Base-by-base conservation (phyloP, 768 basidiomycete species). In the Agaricus blazei region DNA sequence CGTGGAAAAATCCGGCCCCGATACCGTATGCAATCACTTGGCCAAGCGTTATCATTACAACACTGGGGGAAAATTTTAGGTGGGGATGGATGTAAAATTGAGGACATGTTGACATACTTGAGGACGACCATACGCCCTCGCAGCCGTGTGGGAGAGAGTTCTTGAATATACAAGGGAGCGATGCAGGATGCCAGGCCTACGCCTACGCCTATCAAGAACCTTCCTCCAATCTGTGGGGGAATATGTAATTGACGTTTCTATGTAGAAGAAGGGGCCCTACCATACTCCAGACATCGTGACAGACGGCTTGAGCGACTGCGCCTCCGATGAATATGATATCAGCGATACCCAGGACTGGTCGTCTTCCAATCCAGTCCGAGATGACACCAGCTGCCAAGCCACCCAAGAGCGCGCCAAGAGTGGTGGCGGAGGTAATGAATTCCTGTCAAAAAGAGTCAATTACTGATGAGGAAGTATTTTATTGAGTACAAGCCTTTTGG, bases 151-250 rank as follows among this genome's bases (percentile, higher is more conserved):
- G 88, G 89, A 0, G 88, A 83, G 23, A 92, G 77, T 67, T 93
- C 90, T 64, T 90, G 88, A 48, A 93, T 90, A 65, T 92, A 91
- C 4, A 92, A 74, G 9, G 90, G 88, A 0, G 89, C 87, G 50
- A 90, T 80, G 59, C 89, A 89, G 3, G 86, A 81, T 15, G 90
- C 89, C 1, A 88, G 69, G 2, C 88, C 88, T 1, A 90, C 88
- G 15, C 85, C 88, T 28, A 82, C 64, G 11, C 89, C 90, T 54
- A 91, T 83, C 51, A 91, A 67, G 68, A 93, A 88, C 19, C 88
- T 78, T 15, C 88, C 81, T 6, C 80, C 83, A 43, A 90, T 81
- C 83, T 86, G 54, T 24, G 26, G 28, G 15, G 19, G 48, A 49
- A 27, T n/a, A n/a, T 11, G 42, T 9, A 7, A 14, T 34, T 14